These are phyloP conservation scores for Ogataea degrootiae DNA, from an alignment of 805 yeast genomes.

Conservation along the genomic window DNA sequence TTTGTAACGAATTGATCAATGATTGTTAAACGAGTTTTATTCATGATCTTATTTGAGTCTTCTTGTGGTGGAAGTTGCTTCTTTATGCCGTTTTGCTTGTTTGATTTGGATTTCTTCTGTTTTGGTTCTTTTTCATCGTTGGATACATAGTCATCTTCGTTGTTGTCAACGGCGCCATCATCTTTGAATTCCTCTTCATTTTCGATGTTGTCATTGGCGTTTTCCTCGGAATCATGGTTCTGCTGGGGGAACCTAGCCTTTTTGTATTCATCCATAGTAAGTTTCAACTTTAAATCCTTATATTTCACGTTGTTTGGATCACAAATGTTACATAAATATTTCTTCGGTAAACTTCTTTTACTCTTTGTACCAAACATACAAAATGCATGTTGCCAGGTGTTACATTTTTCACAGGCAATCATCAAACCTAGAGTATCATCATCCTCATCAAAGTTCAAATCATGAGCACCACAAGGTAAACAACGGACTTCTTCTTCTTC, in stretches of 20 bases:
- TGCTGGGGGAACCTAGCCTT: conserved; percentile 10
- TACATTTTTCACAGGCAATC: conserved; percentile 64
- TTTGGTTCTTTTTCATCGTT: conserved; percentile 8
- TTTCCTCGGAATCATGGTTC: neutral
- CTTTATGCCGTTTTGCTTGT: conserved; percentile 4
- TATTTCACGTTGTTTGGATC: conserved; percentile 32
- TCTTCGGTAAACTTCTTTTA: conserved; percentile 38
- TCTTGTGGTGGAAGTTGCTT: conserved; percentile 6
- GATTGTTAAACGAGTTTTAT: conserved; percentile 43
- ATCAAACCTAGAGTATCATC: conserved; percentile 50
- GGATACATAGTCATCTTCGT: conserved; percentile 7
- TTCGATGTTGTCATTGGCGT: conserved; percentile 9
- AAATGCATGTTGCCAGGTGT: conserved; percentile 67
- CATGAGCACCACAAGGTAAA: conserved; percentile 56
- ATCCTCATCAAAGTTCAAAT: conserved; percentile 53
- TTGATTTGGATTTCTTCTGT: conserved; percentile 5
- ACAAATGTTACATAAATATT: conserved; percentile 54
- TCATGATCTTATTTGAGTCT: neutral
- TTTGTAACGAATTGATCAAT: conserved; percentile 46
- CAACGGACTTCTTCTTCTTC: conserved; percentile 47
- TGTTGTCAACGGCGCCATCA: conserved; percentile 9
- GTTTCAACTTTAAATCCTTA: conserved; percentile 27
- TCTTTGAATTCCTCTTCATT: conserved; percentile 13
- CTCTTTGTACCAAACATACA: conserved; percentile 50
- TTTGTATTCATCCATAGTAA: conserved; percentile 29